Base-by-base conservation (phyloP, 176 grass and related monocot species). In the Ampelocalamus luodianensis region DNA sequence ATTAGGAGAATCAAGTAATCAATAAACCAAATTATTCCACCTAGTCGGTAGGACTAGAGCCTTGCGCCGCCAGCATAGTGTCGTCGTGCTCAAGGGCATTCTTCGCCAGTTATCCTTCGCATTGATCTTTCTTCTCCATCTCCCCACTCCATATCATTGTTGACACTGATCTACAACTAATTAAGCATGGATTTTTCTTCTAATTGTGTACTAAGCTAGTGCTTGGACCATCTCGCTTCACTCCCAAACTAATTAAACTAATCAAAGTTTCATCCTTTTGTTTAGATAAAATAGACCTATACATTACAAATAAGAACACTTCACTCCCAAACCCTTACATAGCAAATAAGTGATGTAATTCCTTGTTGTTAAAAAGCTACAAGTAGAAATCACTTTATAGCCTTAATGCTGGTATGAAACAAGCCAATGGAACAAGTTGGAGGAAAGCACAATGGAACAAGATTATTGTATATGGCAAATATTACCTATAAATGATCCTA, bases 161-260 rank as follows among this genome's bases (percentile, higher is more conserved):
- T 67, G 65, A 91, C 82, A 62, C 43, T 81, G 23, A 69, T 76
- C 29, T 51, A 44, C 53, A 79, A 67, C 63, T 45, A 45, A 45
- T 45, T 79, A 69, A 89, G 29, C 71, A 77, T 68, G 58, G 16
- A 71, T 74, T 89, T 89, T 74, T 48, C 20, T 82, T 87, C 10
- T 71, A 85, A 84, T 86, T 78, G 62, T 78, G 78, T 80, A 80
- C 71, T 81, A 48, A 68, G 83, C 12, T 87, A 93, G 85, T 94
- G 61, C 74, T 76, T 81, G 18, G 76, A 85, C 60, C 84, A 76
- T 46, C 61, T 34, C 32, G 32, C 32, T 34, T 34, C 32, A 34
- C 32, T 34, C 32, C 32, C 32, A 34, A 34, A 34, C 32, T 34
- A 34, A 34, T 34, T 34, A 34, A 34, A 34, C 32, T 34, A 6